Base-by-base conservation (phyloP, 1,284 basidiomycete genomes). In the Ustilago hordei region DNA sequence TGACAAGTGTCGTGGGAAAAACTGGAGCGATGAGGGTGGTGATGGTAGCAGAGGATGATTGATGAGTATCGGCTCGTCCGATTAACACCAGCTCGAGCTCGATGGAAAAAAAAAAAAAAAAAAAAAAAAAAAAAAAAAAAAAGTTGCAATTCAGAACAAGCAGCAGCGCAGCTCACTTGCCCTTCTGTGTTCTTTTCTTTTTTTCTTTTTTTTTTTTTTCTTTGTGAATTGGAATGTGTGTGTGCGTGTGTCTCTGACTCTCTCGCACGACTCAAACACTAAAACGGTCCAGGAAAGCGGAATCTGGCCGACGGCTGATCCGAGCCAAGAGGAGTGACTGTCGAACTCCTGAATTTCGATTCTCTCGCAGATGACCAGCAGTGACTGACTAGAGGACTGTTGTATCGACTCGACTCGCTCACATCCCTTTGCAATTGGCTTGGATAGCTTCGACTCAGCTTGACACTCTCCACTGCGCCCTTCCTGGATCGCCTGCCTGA, bases 1-100 rank as follows among this genome's bases (percentile, higher is more conserved):
- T 9, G 31, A 50, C 23, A 45, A 31, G 53, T 56, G 45, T 35
- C 45, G 47, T 54, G 45, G 9, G 19, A n/a, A 1, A 19, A 48
- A 1, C 6, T 23, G 9, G 23, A 23, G 53, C 50, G 68, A 57
- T 64, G 62, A 35, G 58, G 34, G 36, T 55, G n/a, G 23, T 60
- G 52, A 17, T 17, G 52, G 43, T 45, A 15, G 17, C 13, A 17
- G 39, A 15, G 39, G 13, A 38, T 41, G 43, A 45, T 17, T 19
- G 43, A 19, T 45, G 43, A 45, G 38, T n/a, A 38, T 48, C 32
- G 50, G 55, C 50, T 53, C 54, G 43, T 58, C 64, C 64, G 58
- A 59, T 47, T 15, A n/a, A 32, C 36, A 55, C n/a, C 5, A 52
- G 32, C 48, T 34, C 13, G 6, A 8, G n/a, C n/a, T 12, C 12